A percentile compares a stretch with the other conserved stretches of the same genome.
These are phyloP conservation scores for Erythrobasidium yunnanense DNA, from an alignment of 768 basidiomycete species.

Conservation along the genomic window DNA sequence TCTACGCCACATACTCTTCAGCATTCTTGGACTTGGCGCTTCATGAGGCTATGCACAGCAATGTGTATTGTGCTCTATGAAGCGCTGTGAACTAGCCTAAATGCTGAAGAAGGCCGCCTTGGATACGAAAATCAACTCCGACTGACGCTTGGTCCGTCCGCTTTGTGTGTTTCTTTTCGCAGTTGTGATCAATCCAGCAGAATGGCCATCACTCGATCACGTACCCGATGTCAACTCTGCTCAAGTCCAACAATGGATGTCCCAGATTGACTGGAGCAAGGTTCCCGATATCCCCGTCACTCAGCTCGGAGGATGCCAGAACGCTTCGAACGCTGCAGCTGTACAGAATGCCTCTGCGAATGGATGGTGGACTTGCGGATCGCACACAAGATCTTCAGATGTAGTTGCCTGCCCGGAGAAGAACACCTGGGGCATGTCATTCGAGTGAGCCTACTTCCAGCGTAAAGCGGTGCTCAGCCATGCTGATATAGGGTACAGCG, in stretches of 20 bases:
- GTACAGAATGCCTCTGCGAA: constrained; percentile 51
- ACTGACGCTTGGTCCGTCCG: too few relatives aligned
- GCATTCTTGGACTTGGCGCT: too few relatives aligned
- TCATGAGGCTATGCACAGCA: too few relatives aligned
- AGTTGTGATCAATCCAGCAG: constrained; percentile 42
- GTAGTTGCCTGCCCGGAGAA: constrained; percentile 63
- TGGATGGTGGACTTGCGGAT: constrained; percentile 90
- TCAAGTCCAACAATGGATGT: constrained; percentile 64
- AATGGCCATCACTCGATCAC: constrained; percentile 58
- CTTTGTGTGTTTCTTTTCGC: background rate
- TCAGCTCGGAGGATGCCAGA: constrained; percentile 56
- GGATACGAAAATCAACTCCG: too few relatives aligned
- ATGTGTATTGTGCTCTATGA: too few relatives aligned
- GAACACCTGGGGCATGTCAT: constrained; percentile 49
- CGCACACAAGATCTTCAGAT: constrained; percentile 53
- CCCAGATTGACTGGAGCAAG: constrained; percentile 54
- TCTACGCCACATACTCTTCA: too few relatives aligned
- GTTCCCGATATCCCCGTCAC: constrained; percentile 61
- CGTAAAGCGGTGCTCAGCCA: background rate
- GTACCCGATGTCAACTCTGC: constrained; percentile 53
- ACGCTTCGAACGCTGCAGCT: constrained; percentile 46
- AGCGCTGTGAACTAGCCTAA: too few relatives aligned
- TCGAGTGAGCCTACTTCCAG: constrained; percentile 37
- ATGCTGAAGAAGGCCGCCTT: too few relatives aligned
- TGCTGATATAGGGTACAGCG: constrained; percentile 47